Conservation (phyloP, 345 rosid genomes). For the Ceriops tagal region DNA sequence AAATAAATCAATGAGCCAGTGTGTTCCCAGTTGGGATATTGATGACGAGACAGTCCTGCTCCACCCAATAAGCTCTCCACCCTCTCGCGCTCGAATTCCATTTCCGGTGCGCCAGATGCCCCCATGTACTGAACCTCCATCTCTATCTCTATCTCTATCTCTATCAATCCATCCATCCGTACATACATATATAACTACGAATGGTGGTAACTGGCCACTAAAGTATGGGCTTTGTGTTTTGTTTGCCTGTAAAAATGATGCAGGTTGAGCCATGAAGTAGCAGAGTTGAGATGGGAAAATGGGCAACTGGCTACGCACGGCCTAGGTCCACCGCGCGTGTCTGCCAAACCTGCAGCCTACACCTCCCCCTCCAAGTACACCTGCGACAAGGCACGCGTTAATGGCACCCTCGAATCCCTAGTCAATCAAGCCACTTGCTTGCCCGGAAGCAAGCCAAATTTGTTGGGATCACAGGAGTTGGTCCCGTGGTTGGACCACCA, state of each 20-base stretch:
- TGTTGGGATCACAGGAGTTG: slow-evolving; percentile 27
- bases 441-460: slow-evolving; percentile 13
- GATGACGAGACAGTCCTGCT: slow-evolving; percentile 34
- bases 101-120: too few relatives aligned
- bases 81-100: slow-evolving; percentile 39
- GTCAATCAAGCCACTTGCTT: slow-evolving; percentile 75
- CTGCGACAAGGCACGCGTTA: slow-evolving; percentile 49
- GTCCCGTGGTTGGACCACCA: slow-evolving; percentile 54
- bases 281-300: slow-evolving; percentile 96
- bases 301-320: slow-evolving; percentile 83
- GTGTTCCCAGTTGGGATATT: slow-evolving; percentile 77
- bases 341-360: slow-evolving; percentile 21
- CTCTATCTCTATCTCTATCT: background rate
- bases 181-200: too few relatives aligned
- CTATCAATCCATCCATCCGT: too few relatives aligned
- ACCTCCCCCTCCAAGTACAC: slow-evolving; percentile 37
- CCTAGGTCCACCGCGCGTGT: slow-evolving; percentile 54
- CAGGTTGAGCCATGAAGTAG: slow-evolving; percentile 74
- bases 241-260: background rate
- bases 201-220: too few relatives aligned
- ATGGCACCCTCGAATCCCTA: slow-evolving; percentile 84
- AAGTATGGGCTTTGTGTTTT: background rate
- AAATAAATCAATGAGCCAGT: slow-evolving; percentile 54
- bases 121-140: slow-evolving; percentile 38
- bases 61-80: slow-evolving; percentile 20